A percentile compares a stretch with the other conserved stretches of the same genome.
These are phyloP conservation scores for Pouteria campechiana DNA, from an alignment of 179 eudicot species.

Conservation along the genomic window DNA sequence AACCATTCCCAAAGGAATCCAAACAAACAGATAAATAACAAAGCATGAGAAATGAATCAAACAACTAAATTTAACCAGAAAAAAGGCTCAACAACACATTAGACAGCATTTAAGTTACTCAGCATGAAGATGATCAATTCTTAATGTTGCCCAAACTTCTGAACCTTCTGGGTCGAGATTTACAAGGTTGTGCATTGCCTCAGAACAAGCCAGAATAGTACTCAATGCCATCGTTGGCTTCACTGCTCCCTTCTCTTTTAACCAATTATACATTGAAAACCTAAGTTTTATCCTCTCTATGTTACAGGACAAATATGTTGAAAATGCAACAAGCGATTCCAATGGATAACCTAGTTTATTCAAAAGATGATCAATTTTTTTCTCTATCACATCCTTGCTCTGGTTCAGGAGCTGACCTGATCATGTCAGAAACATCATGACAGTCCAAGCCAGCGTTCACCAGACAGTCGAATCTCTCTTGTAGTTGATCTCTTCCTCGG, in stretches of 20 bases:
- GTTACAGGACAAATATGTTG: constrained; percentile 47
- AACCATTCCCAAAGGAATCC: no score
- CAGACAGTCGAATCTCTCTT: constrained; percentile 52
- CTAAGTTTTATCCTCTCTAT: constrained; percentile 28
- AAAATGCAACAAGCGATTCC: constrained; percentile 31
- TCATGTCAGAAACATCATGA: constrained; percentile 30
- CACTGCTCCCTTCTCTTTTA: constrained; percentile 26
- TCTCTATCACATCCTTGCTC: constrained; percentile 29
- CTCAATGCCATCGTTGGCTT: constrained; percentile 34
- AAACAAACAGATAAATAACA: no score
- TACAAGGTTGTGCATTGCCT: constrained; percentile 31
- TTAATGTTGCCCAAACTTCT: constrained; percentile 26
- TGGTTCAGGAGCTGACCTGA: constrained; percentile 48
- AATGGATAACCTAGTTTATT: constrained; percentile 31
- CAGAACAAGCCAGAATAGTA: constrained; percentile 41
- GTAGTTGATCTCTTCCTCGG: constrained; percentile 54
- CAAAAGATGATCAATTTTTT: constrained; percentile 30
- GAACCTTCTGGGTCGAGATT: constrained; percentile 39
- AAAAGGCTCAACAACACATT: no score
- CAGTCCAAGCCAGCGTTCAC: constrained; percentile 44
- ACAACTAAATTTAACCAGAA: no score
- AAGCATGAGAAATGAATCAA: no score
- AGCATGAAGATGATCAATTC: constrained; percentile 3
- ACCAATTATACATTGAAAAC: constrained; percentile 43
- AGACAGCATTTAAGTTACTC: no score